phyloP scores from a whole-genome alignment of 2,329 filamentous ascomycete species.

The Microcyclospora pomicola region DNA sequence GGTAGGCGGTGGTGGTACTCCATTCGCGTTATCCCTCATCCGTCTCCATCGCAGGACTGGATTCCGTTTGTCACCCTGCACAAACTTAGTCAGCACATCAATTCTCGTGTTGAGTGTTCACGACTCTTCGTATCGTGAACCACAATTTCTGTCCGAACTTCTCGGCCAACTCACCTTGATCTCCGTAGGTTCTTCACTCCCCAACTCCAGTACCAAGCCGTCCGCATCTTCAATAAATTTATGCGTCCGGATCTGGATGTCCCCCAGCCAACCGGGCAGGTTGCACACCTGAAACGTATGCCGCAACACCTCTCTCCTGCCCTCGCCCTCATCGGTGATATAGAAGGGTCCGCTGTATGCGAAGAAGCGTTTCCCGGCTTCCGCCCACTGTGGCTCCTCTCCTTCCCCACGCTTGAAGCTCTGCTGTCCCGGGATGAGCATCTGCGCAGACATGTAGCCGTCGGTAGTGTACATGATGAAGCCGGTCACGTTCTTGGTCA shows the following conservation, averaged over 20 bases:
- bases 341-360: constrained; percentile 26
- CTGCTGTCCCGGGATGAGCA: constrained; percentile 25
- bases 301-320: constrained; percentile 21
- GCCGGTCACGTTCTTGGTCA: constrained; percentile 24
- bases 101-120: neutral
- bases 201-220: constrained; percentile 20
- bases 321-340: constrained; percentile 23
- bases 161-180: constrained; percentile 20
- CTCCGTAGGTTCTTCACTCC: constrained; percentile 25
- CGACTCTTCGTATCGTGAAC: neutral
- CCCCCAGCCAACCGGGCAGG: constrained; percentile 26
- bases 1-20: constrained; percentile 21
- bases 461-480: constrained; percentile 28
- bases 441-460: constrained; percentile 26
- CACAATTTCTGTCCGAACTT: neutral
- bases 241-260: constrained; percentile 24
- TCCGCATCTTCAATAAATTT: constrained; percentile 26
- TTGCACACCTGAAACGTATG: constrained; percentile 27
- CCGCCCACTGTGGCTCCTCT: constrained; percentile 26
- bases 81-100: neutral
- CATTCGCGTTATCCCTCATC: constrained; percentile 20
- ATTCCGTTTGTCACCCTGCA: constrained; percentile 23
- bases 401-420: constrained; percentile 25
- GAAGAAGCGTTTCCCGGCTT: constrained; percentile 25
- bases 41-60: constrained; percentile 25